Conservation (phyloP, 2,329 filamentous ascomycete genomes). For the Aspergillaceae sp. region DNA sequence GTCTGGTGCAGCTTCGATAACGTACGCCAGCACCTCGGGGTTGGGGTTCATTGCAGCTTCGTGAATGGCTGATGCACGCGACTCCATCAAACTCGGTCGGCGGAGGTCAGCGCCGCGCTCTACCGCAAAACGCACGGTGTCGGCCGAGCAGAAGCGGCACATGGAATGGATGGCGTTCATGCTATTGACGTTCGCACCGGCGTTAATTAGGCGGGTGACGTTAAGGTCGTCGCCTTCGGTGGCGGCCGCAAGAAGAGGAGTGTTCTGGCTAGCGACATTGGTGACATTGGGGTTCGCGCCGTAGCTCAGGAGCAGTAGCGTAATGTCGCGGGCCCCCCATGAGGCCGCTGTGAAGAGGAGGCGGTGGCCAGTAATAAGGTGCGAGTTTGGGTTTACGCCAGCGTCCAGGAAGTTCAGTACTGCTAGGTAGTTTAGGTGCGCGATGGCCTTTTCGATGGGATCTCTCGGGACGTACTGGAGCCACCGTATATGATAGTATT, state of each 20-base stretch:
- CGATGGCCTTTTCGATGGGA: background rate
- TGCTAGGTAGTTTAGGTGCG: background rate
- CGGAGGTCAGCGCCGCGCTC: constrained; percentile 1
- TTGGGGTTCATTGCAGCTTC: background rate
- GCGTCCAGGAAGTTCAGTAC: constrained; percentile 1
- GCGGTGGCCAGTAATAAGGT: constrained; percentile 2
- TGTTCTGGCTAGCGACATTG: background rate
- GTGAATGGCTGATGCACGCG: background rate
- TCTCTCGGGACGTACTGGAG: background rate
- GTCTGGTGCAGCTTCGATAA: background rate
- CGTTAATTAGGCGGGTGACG: background rate
- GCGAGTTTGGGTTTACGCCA: constrained; percentile 5
- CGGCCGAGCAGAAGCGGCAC: background rate
- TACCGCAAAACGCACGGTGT: constrained; percentile 1
- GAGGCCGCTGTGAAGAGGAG: constrained; percentile 3
- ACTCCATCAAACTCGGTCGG: background rate
- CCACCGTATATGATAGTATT: background rate
- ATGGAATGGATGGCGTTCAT: background rate
- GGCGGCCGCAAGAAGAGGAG: background rate
- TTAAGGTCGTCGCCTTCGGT: background rate
- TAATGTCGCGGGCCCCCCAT: background rate
- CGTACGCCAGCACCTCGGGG: background rate
- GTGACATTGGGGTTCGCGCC: constrained; percentile 3
- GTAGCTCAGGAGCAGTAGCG: constrained; percentile 3
- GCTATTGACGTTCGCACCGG: background rate